These are phyloP conservation scores for Neonectria ditissima DNA, from an alignment of 2,329 filamentous ascomycete genomes.

Conservation along the genomic window DNA sequence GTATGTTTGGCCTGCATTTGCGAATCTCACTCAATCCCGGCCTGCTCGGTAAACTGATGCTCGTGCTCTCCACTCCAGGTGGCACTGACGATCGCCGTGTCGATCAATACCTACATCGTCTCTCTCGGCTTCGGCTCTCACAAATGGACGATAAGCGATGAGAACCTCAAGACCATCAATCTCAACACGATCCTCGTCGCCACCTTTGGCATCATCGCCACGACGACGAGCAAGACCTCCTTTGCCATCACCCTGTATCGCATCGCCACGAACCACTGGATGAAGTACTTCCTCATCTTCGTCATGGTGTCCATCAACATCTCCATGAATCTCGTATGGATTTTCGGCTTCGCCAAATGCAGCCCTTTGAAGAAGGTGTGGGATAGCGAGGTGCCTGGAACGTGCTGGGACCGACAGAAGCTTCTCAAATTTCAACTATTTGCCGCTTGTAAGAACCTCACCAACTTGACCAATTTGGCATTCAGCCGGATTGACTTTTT, in stretches of 20 bases:
- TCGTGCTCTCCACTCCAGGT: constrained; percentile 35
- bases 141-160: constrained; percentile 37
- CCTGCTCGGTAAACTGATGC: not conserved
- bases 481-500: constrained; percentile 6
- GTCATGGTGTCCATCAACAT: constrained; percentile 50
- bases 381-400: constrained; percentile 42
- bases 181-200: constrained; percentile 45
- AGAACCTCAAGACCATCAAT: constrained; percentile 43
- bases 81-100: constrained; percentile 44
- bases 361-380: constrained; percentile 45
- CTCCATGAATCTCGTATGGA: constrained; percentile 51
- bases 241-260: constrained; percentile 53
- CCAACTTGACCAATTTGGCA: too few species aligned
- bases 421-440: constrained; percentile 48
- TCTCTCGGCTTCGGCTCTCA: constrained; percentile 46
- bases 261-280: constrained; percentile 44
- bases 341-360: constrained; percentile 50
- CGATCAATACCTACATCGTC: constrained; percentile 49
- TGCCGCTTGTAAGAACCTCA: constrained; percentile 50
- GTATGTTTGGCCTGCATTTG: constrained; percentile 42
- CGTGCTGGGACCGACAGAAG: constrained; percentile 46
- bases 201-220: constrained; percentile 49
- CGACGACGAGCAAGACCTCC: constrained; percentile 53
- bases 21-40: not conserved
- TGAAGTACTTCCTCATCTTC: constrained; percentile 47